A percentile compares a stretch with the other conserved stretches of the same genome.
Evolutionary conservation across 108 stramenopile genomes (phyloP).

Genomic region (Fragilariopsis cylindrus): DNA sequence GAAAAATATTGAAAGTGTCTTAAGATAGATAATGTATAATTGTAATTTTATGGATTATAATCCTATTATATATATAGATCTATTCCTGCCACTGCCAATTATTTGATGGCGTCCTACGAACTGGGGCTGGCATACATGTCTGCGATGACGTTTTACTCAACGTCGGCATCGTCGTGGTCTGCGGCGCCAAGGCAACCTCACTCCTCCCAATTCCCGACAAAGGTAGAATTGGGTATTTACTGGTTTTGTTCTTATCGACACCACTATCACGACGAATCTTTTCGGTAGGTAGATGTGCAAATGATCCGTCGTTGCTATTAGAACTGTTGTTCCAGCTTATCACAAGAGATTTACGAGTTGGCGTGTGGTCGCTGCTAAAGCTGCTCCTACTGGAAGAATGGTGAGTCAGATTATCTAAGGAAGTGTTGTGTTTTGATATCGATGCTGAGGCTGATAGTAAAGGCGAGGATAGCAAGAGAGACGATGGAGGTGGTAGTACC

Average conservation of each 20-base stretch:
- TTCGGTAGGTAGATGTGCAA: neutral
- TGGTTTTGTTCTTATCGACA: neutral
- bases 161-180: neutral
- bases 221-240: neutral
- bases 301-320: neutral
- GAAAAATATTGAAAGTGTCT: neutral
- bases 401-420: neutral
- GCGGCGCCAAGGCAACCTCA: too few relatives aligned
- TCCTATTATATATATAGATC: too few relatives aligned
- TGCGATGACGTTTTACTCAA: neutral
- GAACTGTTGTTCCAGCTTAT: neutral
- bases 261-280: neutral
- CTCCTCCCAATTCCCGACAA: too few relatives aligned
- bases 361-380: neutral
- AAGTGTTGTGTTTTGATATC: too few relatives aligned
- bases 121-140: constrained; percentile 10
- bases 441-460: neutral
- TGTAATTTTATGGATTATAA: neutral
- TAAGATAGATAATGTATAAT: neutral
- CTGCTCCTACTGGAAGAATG: neutral
- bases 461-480: neutral
- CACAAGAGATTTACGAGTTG: neutral
- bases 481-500: neutral
- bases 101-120: neutral
- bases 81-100: neutral